Base-by-base conservation (phyloP, 768 basidiomycete species). In the Mycena metata region DNA sequence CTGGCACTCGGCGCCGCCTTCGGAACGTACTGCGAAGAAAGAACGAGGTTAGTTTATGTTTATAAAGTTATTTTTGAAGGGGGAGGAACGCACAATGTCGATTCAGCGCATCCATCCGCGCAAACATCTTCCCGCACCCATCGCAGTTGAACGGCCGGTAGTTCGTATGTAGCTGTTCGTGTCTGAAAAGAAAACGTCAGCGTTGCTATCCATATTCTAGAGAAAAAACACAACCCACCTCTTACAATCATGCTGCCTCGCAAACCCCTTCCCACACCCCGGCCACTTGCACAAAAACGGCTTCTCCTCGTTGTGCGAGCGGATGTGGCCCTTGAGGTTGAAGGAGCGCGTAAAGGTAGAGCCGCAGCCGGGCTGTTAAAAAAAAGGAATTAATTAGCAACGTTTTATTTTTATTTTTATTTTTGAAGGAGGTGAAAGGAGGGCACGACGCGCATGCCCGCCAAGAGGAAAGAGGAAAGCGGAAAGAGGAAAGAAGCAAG, bases 211-310 rank as follows among this genome's bases (percentile, higher is more conserved):
- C 36, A 12, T 12, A 36, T 12, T 6, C 36, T 12, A 36, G 12
- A 36, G 36, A 36, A 6, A 36, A 12, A 36, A 36, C 36, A 12
- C 36, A 12, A 36, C 36, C 36, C 36, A 36, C 39, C 39, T 39
- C 77, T 97, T 98, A 81, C 96, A 98, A 78, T 99, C 96, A 75
- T 98, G 96, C 77, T 97, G 95, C 63, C 96, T 81, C 30, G 94
- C 96, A 70, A 98, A 96, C 24, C 96, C 95, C 81, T 98, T 97
- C 26, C 90, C 91, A 76, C 96, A 98, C 24, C 95, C 96, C 0
- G 95, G 94, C 91, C 95, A 97, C 74, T 93, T 91, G 82, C 96
- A 98, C 78, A 92, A 89, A 85, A 96, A 98, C 36, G 96, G 96
- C 69, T 95, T 91, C 79, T 96, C 45, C 57, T n/a, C 56, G 21